Percentiles rank a stretch among this genome's conserved stretches.
These are phyloP conservation scores for Aspergillus brasiliensis DNA, from an alignment of 2,329 filamentous ascomycete genomes.

Conservation along the genomic window DNA sequence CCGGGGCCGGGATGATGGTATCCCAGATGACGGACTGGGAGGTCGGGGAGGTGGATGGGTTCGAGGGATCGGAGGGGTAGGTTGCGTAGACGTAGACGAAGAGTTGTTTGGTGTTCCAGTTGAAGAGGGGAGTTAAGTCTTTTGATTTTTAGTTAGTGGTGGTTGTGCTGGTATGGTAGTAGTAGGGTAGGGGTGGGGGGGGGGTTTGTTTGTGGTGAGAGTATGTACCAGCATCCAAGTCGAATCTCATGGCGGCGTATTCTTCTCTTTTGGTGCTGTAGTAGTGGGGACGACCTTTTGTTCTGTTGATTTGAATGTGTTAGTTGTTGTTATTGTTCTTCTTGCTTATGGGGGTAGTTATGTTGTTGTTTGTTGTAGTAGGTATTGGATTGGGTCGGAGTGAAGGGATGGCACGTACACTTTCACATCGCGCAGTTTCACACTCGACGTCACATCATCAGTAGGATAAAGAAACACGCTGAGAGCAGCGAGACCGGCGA, in stretches of 20 bases:
- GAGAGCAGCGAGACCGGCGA: slow-evolving; percentile 77
- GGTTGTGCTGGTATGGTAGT: background rate
- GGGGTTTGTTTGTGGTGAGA: no score
- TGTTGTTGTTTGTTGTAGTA: background rate
- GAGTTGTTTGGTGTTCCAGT: slow-evolving; percentile 98
- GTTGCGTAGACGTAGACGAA: slow-evolving; percentile 93
- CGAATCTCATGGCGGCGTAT: slow-evolving; percentile 92
- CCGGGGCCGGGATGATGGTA: slow-evolving; percentile 75
- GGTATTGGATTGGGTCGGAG: background rate
- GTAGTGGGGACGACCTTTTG: slow-evolving; percentile 92
- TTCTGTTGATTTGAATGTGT: slow-evolving; percentile 54
- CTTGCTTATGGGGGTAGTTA: background rate
- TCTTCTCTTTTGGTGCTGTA: slow-evolving; percentile 91
- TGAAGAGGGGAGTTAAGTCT: slow-evolving; percentile 91
- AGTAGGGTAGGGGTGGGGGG: background rate
- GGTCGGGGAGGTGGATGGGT: slow-evolving; percentile 22
- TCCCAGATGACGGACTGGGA: slow-evolving; percentile 90
- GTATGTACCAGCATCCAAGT: slow-evolving; percentile 70
- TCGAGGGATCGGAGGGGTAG: slow-evolving; percentile 51
- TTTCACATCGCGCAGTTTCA: slow-evolving; percentile 66
- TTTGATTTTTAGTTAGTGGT: background rate
- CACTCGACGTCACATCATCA: slow-evolving; percentile 55
- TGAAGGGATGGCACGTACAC: slow-evolving; percentile 61
- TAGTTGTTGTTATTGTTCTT: background rate
- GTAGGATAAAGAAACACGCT: slow-evolving; percentile 68